Conservation (phyloP, 2,329 filamentous ascomycete species). For the Diaporthe destruens region DNA sequence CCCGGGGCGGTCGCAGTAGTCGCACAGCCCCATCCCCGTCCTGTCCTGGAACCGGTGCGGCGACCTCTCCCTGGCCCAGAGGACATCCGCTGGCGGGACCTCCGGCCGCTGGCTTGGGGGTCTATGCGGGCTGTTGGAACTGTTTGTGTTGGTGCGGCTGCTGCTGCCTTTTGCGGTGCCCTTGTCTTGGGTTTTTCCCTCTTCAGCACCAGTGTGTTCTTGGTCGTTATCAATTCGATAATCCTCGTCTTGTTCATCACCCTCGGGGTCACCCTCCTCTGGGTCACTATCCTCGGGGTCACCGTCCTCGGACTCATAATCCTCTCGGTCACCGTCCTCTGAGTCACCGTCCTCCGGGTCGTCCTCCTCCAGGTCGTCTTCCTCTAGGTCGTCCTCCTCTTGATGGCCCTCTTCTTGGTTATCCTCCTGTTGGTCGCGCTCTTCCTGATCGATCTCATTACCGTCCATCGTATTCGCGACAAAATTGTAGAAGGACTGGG, state of each 20-base stretch:
- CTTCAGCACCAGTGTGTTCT: background rate
- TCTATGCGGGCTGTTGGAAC: no score
- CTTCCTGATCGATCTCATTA: background rate
- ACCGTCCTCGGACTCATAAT: no score
- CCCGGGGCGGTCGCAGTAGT: constrained; percentile 29
- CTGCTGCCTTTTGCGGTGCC: background rate
- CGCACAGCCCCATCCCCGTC: constrained; percentile 28
- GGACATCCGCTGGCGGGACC: background rate
- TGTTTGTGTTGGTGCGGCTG: background rate
- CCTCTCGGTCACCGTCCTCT: no score
- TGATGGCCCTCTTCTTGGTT: no score
- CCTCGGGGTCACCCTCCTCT: no score
- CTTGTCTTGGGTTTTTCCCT: background rate
- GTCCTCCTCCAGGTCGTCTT: no score
- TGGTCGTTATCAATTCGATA: background rate
- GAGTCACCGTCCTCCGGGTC: no score
- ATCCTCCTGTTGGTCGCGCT: no score
- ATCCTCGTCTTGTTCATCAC: no score
- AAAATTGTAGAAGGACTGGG: constrained; percentile 4
- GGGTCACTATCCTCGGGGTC: no score
- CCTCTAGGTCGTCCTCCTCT: no score
- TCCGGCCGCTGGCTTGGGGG: background rate
- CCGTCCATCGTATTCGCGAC: background rate
- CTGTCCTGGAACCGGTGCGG: constrained; percentile 17
- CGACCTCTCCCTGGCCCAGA: background rate